Base-by-base conservation (phyloP, 2,329 filamentous ascomycete genomes). In the Fusarium dimerum region DNA sequence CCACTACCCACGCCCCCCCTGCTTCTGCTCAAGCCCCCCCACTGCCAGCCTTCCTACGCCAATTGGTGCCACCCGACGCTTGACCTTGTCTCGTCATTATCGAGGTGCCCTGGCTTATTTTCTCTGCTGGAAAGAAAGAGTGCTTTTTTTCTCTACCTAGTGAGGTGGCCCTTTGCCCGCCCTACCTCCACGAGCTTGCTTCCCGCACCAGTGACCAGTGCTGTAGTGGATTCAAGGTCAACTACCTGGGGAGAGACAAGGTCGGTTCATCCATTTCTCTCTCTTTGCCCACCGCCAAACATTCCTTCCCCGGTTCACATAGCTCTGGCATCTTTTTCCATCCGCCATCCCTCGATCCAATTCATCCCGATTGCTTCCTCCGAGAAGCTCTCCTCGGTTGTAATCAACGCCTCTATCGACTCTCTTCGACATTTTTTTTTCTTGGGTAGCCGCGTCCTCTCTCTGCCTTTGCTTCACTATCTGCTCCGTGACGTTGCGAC, bases 71-170 rank as follows among this genome's bases (percentile, higher is more conserved):
- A 61, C 51, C 45, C 49, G 54, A 50, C 51, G 57, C 57, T 55
- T 46, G n/a, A 49, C 52, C 60, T 57, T 65, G 58, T 64, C 62
- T 65, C 62, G 62, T 65, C 60, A 65, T 64, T 55, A 59, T 63
- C 62, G 59, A 65, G 62, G 58, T 50, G 52, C 55, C 55, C 50
- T 63, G 52, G 58, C 32, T 15, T 36, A 12, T 36, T 36, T 9
- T 26, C 20, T 26, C 20, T 26, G 32, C 13, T 12, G 10, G 32
- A 36, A 36, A 15, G 10, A 36, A 9, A 36, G 10, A 36, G 20
- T 61, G 57, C 48, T 55, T 61, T 61, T 61, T 53, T 61, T 51
- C 56, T 55, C 59, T 61, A 59, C 52, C 59, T 61, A 59, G 58
- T 59, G 41, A 10, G 16, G 44, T 47, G 40, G 41, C 48, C 59